Base-by-base conservation (phyloP, 768 basidiomycete species). In the Pleurotus pulmonarius region DNA sequence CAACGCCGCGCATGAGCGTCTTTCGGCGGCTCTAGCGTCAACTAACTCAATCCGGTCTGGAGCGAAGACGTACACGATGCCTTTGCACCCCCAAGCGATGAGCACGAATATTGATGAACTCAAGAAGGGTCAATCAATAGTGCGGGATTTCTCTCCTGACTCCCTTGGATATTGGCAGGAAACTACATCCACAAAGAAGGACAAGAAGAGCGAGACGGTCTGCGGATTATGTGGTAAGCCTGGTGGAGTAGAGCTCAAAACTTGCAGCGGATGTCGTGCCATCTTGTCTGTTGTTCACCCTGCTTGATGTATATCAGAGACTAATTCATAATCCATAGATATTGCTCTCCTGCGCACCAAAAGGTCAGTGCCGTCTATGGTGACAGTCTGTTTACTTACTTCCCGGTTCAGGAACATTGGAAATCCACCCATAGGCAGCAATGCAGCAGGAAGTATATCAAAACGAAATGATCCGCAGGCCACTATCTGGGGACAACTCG, bases 141-240 rank as follows among this genome's bases (percentile, higher is more conserved):
- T 60, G 13, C 59, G 55, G 25, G 55, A 59, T 29, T 46, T 48
- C 8, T 56, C 61, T 25, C 48, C 46, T 3, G 59, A 59, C 11
- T 46, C 46, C 24, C 29, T 16, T 8, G 64, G 69, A 18, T 66
- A 60, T 52, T 69, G 67, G 68, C 59, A 64, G 26, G 67, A 70
- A 56, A 66, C 60, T 5, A 40, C 47, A 15, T 62, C 67, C 11
- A 64, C 20, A n/a, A 56, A 39, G 40, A 65, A 61, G 46, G 69
- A 70, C 47, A 60, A 59, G 45, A 54, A 57, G 43, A 58, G 56
- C 40, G 65, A 65, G 54, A 59, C 64, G 38, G 61, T 66, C 41
- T 70, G 67, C 44, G 63, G 63, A 5, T 49, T 57, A n/a, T 70
- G 69, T 49, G 69, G 69, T 44, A 70, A 67, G 55, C 69, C 69